Conservation (phyloP, 2,329 filamentous ascomycete species). For the Botryosphaeria dothidea region DNA sequence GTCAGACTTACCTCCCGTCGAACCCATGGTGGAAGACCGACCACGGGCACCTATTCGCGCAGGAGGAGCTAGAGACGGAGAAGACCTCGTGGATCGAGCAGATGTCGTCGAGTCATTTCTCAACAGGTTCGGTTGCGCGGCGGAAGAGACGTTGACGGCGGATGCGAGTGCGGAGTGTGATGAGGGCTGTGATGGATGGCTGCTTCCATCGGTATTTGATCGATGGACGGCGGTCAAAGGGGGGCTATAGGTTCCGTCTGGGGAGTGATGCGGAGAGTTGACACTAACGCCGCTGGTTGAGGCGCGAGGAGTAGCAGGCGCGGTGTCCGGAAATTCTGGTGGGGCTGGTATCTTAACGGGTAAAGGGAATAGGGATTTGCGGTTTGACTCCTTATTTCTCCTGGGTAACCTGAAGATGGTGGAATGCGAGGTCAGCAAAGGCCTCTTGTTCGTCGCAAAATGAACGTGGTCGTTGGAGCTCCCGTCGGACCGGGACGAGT, state of each 20-base stretch:
- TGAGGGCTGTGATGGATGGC: slow-evolving; percentile 45
- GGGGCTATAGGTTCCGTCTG: slow-evolving; percentile 41
- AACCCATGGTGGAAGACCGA: slow-evolving; percentile 88
- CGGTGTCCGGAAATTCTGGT: slow-evolving; percentile 45
- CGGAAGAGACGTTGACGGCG: slow-evolving; percentile 27
- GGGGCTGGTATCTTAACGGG: slow-evolving; percentile 67
- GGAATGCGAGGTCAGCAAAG: slow-evolving; percentile 57
- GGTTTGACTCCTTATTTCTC: slow-evolving; percentile 66
- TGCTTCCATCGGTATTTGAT: slow-evolving; percentile 27
- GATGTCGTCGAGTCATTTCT: slow-evolving; percentile 65
- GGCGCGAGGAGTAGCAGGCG: slow-evolving; percentile 48
- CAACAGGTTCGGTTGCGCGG: slow-evolving; percentile 48
- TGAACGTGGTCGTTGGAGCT: slow-evolving; percentile 61
- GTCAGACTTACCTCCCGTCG: slow-evolving; percentile 70
- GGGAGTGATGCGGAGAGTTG: slow-evolving; percentile 35
- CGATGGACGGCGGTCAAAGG: slow-evolving; percentile 38
- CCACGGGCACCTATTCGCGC: slow-evolving; percentile 64
- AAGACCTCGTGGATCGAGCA: slow-evolving; percentile 64
- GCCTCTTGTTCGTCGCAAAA: slow-evolving; percentile 35
- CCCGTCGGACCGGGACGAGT: slow-evolving; percentile 87
- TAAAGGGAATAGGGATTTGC: slow-evolving; percentile 82
- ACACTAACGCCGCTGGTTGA: slow-evolving; percentile 40
- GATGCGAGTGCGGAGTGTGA: slow-evolving; percentile 53
- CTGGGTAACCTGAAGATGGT: slow-evolving; percentile 82
- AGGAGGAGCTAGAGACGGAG: slow-evolving; percentile 59